A percentile compares a stretch with the other conserved stretches of the same genome.
These are phyloP conservation scores for Clarireedia paspali DNA, from an alignment of 2,329 filamentous ascomycete species.

Conservation along the genomic window DNA sequence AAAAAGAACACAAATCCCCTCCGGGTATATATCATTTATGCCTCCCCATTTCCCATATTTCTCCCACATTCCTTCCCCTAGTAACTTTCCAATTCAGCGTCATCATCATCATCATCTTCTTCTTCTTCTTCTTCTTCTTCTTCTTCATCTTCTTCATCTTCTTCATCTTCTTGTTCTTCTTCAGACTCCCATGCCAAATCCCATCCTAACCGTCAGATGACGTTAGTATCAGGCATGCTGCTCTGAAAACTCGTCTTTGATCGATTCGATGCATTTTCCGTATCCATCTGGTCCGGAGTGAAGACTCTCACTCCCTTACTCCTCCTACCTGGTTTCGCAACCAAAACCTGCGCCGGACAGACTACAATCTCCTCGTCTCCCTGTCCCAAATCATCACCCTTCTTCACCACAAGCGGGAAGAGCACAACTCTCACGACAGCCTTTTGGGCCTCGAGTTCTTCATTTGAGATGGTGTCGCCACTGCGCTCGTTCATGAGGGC, in stretches of 20 bases:
- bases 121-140: not conserved
- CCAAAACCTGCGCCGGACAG: conserved; percentile 86
- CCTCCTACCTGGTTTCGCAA: conserved; percentile 43
- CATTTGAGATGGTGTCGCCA: conserved; percentile 58
- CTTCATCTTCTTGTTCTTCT: not conserved
- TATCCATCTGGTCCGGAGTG: conserved; percentile 14
- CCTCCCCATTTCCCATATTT: not conserved
- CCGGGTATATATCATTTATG: not conserved
- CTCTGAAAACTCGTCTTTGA: conserved; percentile 26
- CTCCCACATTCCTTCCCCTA: too few species aligned
- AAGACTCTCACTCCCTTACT: conserved; percentile 16
- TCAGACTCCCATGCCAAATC: not conserved
- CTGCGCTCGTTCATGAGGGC: conserved; percentile 91
- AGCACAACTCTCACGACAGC: conserved; percentile 85
- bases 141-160: not conserved
- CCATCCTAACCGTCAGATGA: conserved; percentile 14
- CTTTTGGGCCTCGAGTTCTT: conserved; percentile 68
- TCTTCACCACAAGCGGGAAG: conserved; percentile 94
- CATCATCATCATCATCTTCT: not conserved
- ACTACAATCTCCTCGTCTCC: conserved; percentile 95
- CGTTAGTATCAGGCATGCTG: conserved; percentile 24
- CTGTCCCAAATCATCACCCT: conserved; percentile 78
- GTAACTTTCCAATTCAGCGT: too few species aligned
- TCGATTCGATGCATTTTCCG: conserved; percentile 14
- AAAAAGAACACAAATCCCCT: not conserved